Conservation (phyloP, 768 basidiomycete genomes). For the Zangia roseola region DNA sequence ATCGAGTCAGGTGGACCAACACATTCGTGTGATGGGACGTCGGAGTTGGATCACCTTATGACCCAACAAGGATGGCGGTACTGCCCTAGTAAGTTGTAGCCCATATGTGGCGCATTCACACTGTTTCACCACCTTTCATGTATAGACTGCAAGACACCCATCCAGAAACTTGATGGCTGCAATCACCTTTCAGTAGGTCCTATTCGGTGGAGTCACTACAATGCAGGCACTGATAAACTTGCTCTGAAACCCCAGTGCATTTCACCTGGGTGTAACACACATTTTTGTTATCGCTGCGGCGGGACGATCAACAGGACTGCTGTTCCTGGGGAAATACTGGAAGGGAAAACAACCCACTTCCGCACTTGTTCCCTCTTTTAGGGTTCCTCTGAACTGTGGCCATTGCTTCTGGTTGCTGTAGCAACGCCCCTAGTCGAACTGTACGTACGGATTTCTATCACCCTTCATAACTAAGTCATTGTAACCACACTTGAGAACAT, state of each 20-base stretch:
- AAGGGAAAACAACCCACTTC: constrained; percentile 35
- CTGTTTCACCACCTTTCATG: not conserved
- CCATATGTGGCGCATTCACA: not conserved
- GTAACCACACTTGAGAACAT: not conserved
- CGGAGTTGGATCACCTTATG: constrained; percentile 54
- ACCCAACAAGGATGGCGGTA: constrained; percentile 55
- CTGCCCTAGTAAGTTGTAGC: constrained; percentile 48
- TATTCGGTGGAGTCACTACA: not conserved
- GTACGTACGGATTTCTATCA: too few species aligned
- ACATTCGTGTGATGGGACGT: constrained; percentile 59
- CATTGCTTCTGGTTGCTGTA: not conserved
- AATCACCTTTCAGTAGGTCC: constrained; percentile 57
- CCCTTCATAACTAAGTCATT: not conserved
- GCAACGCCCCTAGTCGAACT: not conserved
- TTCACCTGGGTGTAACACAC: constrained; percentile 56
- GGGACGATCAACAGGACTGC: constrained; percentile 42
- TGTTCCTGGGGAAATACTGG: constrained; percentile 29
- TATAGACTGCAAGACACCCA: constrained; percentile 46
- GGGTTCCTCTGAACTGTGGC: not conserved
- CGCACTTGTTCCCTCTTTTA: constrained; percentile 28
- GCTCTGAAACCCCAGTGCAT: constrained; percentile 39
- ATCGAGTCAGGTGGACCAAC: constrained; percentile 33
- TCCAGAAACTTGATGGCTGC: constrained; percentile 52
- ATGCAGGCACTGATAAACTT: not conserved
- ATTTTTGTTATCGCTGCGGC: constrained; percentile 55